Evolutionary conservation across 805 yeast genomes (phyloP), one percentile per base, ranked within the genome.

Genomic region (Lipomyces starkeyi): DNA sequence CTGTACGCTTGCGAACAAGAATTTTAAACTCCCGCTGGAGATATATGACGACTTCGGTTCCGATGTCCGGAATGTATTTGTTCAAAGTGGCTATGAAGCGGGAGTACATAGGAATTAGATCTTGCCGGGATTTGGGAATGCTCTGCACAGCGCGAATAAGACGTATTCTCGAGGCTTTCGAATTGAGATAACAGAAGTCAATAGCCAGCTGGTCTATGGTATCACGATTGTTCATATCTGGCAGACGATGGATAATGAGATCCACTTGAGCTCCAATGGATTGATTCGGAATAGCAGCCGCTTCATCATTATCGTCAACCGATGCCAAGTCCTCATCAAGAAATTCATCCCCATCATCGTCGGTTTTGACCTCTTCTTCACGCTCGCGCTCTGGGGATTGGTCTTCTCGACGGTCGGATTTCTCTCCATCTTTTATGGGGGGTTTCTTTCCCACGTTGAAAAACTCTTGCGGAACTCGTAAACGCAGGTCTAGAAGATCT

Each of bases 151-250:
- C 86, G 62, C 83, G 84, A 60, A 86, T 74, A 7, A 93, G 75
- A 71, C 91, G 81, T 70, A 86, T 85, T 59, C 83, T 84, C 0
- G 96, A 87, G 0, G 95, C 93, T 76, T 89, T 91, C 74, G 90
- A 91, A 75, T 88, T 85, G 29, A 91, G 77, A 8, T 78, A 63
- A 11, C 76, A 71, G 66, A 73, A 78, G 34, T 78, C 80, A 17
- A 75, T 40, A 1, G 81, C 79, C 8, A 74, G 59, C 25, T 71
- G 71, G 34, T 82, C 81, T 22, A 75, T 74, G 8, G 57, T 43
- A 2, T 76, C 78, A 11, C 74, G 68, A 11, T 62, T 65, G 13
- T 58, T 56, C 29, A 71, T 49, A 17, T 63, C 67, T 2, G 68
- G 64, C 3, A 73, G 64, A 9, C 70, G 61, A 20, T 53, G 34